Percentiles rank a stretch among this genome's conserved stretches.
Evolutionary conservation across 2,329 filamentous ascomycete genomes (phyloP).

Genomic region (Botrytis sinoallii): DNA sequence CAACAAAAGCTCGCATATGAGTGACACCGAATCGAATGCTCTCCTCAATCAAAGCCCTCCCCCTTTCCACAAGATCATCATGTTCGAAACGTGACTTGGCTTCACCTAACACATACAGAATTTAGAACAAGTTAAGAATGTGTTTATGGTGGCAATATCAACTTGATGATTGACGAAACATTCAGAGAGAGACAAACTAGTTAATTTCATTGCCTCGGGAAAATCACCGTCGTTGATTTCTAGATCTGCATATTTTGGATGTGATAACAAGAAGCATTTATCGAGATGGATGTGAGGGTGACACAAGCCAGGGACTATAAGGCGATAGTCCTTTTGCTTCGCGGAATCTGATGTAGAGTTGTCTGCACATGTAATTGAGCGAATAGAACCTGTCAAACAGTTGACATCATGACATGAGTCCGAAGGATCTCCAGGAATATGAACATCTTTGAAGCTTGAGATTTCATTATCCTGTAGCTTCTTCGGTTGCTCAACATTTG

Average conservation of each 20-base stretch:
- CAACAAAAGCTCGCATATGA: conserved; percentile 67
- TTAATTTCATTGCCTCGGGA: conserved; percentile 60
- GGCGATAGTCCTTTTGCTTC: conserved; percentile 19
- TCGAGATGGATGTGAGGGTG: conserved; percentile 74
- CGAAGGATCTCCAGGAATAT: conserved; percentile 34
- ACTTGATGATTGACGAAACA: not conserved
- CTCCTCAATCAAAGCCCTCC: conserved; percentile 62
- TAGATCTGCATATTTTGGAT: conserved; percentile 58
- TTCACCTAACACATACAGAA: conserved; percentile 30
- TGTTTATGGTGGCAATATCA: conserved; percentile 1
- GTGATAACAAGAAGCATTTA: conserved; percentile 59
- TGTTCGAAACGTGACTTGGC: conserved; percentile 63
- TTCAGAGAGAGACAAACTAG: conserved; percentile 35
- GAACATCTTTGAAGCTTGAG: conserved; percentile 30
- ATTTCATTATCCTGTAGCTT: too few relatives aligned
- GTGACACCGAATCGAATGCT: conserved; percentile 64
- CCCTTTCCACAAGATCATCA: conserved; percentile 61
- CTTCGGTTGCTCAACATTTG: not conserved
- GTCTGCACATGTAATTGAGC: conserved; percentile 33
- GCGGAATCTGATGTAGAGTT: conserved; percentile 19
- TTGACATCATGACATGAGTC: conserved; percentile 39
- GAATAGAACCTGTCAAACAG: conserved; percentile 33
- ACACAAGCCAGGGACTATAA: conserved; percentile 57
- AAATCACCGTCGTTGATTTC: conserved; percentile 61
- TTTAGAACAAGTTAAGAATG: conserved; percentile 2